Evolutionary conservation across 2,329 filamentous ascomycete species (phyloP).

Genomic region (Colletotrichum sp.): DNA sequence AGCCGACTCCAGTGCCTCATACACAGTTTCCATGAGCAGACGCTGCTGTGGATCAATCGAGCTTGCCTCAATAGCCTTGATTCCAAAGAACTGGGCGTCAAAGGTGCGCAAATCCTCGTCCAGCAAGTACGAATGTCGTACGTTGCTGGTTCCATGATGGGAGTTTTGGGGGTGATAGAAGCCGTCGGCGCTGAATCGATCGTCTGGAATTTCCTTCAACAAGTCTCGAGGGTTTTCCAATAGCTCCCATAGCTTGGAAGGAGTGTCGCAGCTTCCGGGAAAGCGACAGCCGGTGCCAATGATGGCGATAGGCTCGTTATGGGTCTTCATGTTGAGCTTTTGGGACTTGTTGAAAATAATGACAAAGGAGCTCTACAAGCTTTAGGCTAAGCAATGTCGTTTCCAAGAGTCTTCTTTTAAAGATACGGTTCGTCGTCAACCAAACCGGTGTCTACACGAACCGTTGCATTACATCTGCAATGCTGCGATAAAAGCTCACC

Average conservation of each 20-base stretch:
- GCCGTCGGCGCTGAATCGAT: slow-evolving; percentile 19
- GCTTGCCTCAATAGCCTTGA: slow-evolving; percentile 34
- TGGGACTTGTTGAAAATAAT: neutral
- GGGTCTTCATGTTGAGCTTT: neutral
- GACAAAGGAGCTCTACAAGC: neutral
- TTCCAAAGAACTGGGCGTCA: slow-evolving; percentile 35
- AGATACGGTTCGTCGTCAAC: neutral
- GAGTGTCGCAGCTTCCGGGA: neutral
- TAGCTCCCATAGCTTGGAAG: neutral
- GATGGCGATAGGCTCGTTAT: neutral
- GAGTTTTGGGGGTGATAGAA: neutral
- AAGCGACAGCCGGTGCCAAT: slow-evolving; percentile 7
- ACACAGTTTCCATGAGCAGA: slow-evolving; percentile 35
- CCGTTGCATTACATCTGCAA: neutral
- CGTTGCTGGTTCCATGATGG: slow-evolving; percentile 24
- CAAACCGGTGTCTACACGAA: neutral
- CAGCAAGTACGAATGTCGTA: slow-evolving; percentile 22
- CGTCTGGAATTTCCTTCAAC: slow-evolving; percentile 30
- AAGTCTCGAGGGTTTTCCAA: neutral
- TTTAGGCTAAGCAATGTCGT: no score
- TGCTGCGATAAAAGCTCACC: neutral
- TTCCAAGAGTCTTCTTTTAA: neutral
- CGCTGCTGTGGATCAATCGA: slow-evolving; percentile 38
- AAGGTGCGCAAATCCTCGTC: slow-evolving; percentile 24
- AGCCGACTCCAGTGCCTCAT: slow-evolving; percentile 38